A percentile compares a stretch with the other conserved stretches of the same genome.
These are phyloP conservation scores for Eucalyptus tenuipes DNA, from an alignment of 345 rosid genomes.

Conservation along the genomic window DNA sequence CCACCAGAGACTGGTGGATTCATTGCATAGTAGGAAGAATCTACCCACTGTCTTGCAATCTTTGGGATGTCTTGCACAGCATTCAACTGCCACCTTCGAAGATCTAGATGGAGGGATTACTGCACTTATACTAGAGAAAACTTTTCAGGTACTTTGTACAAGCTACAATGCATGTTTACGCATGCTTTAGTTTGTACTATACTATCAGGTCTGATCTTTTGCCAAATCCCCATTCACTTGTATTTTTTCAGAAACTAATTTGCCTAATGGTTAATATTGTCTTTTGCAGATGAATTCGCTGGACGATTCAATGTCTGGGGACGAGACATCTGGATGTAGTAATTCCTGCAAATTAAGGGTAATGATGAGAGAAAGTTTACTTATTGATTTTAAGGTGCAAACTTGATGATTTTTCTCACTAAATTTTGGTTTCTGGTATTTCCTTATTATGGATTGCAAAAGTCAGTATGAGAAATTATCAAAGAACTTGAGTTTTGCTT, in stretches of 20 bases:
- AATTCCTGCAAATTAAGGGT: constrained; percentile 64
- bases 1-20: constrained; percentile 56
- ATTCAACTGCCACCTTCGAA: constrained; percentile 48
- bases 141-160: constrained; percentile 45
- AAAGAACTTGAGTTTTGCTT: background rate
- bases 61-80: constrained; percentile 72
- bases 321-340: constrained; percentile 26
- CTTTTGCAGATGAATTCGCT: constrained; percentile 31
- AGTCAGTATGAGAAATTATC: background rate
- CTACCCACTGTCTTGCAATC: constrained; percentile 81
- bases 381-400: background rate
- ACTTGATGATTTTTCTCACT: background rate
- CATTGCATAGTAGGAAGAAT: constrained; percentile 41
- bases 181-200: background rate
- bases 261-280: background rate
- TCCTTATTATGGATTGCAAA: background rate
- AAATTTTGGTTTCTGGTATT: background rate
- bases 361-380: constrained; percentile 5
- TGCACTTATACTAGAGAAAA: constrained; percentile 22
- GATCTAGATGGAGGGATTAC: constrained; percentile 39
- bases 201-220: background rate
- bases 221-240: background rate
- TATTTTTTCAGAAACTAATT: background rate
- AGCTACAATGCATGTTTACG: background rate
- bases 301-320: constrained; percentile 15